Evolutionary conservation across 2,329 filamentous ascomycete species (phyloP), one percentile per base, ranked within the genome.

Genomic region (Monilinia vaccinii-corymbosi): DNA sequence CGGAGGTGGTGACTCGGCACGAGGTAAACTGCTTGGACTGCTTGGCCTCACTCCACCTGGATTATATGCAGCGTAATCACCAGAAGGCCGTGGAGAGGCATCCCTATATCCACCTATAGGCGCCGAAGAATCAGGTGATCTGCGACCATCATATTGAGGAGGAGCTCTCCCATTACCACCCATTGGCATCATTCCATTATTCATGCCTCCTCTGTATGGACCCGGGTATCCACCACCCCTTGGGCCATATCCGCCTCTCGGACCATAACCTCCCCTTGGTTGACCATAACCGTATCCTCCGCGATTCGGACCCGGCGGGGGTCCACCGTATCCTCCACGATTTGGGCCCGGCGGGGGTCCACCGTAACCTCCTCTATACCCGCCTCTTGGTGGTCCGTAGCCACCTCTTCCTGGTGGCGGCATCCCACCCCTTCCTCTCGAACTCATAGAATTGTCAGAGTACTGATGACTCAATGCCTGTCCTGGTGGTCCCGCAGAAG

Each of bases 1-100:
- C 7, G 85, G 85, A 18, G 86, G 84, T 10, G 84, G 83, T 1
- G 83, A 85, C 66, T 85, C 84, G 11, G 83, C 85, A 63, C 83
- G 78, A 2, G 84, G 81, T 25, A 86, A 72, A 52, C 76, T 75
- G 40, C 56, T 61, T 25, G 64, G 72, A 52, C 76, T 75, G 40
- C 56, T 61, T 25, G 64, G 61, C n/a, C 51, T 55, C 28, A 62
- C 60, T 13, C 67, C 65, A 18, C 44, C 40, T 23, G 7, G 67
- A 61, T 47, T 65, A 52, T 70, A 71, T 28, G 70, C 59, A 38
- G 66, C 56, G 49, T 71, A 71, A 44, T 59, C 62, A 23, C 44
- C 51, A 13, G 42, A 14, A 21, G 45, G 52, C 53, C 61, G 61
- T 31, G 63, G 57, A 23, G 60, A 58, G 25, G 51, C 45, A 49